Conservation (phyloP, 768 basidiomycete species). For the Psilocybe azurescens region DNA sequence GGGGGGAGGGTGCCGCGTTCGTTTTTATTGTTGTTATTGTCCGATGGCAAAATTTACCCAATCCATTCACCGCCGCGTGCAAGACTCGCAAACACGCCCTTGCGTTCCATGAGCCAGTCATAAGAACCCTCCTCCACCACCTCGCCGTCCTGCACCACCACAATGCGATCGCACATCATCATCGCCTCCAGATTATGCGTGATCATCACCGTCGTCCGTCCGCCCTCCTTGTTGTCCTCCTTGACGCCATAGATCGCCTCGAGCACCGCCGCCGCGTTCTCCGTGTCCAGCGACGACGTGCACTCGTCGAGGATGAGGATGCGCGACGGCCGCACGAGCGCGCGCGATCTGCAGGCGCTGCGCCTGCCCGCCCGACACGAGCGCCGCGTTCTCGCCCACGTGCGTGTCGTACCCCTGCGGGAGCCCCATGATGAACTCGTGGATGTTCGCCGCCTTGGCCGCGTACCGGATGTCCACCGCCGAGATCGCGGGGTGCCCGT, state of each 20-base stretch:
- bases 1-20: too few relatives aligned
- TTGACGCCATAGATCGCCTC: constrained; percentile 71
- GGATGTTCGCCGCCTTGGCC: constrained; percentile 79
- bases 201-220: constrained; percentile 87
- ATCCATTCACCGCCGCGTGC: constrained; percentile 76
- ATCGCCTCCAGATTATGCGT: constrained; percentile 93
- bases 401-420: constrained; percentile 87
- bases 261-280: constrained; percentile 84
- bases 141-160: constrained; percentile 80
- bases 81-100: constrained; percentile 64
- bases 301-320: constrained; percentile 94
- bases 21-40: too few relatives aligned
- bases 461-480: constrained; percentile 69
- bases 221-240: constrained; percentile 31
- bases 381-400: constrained; percentile 90
- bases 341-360: constrained; percentile 93
- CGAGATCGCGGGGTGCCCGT: constrained; percentile 58
- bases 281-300: constrained; percentile 88
- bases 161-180: constrained; percentile 88
- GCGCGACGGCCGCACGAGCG: constrained; percentile 74
- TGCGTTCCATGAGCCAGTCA: constrained; percentile 66
- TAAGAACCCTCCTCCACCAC: constrained; percentile 83
- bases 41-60: constrained; percentile 11
- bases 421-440: constrained; percentile 82
- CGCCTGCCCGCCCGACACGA: constrained; percentile 94